Evolutionary conservation across 208 protist genomes (phyloP).

Genomic region (Leptomonas pyrrhocoris): DNA sequence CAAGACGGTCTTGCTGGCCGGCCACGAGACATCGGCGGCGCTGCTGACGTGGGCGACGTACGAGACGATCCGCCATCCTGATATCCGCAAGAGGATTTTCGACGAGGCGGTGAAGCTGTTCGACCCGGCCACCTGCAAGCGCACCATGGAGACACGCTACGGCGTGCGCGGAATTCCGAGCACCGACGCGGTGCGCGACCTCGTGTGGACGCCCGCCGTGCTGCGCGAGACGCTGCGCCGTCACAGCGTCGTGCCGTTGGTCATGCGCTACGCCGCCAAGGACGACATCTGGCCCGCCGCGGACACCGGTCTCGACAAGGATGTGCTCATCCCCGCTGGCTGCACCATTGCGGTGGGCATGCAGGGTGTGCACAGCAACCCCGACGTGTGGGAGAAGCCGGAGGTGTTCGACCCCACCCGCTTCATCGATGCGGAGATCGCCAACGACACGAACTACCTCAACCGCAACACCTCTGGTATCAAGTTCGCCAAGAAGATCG

Average conservation of each 20-base stretch:
- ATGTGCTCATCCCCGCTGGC: constrained; percentile 74
- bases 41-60: constrained; percentile 92
- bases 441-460: constrained; percentile 74
- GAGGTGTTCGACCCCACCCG: constrained; percentile 80
- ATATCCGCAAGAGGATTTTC: constrained; percentile 57
- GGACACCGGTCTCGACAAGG: constrained; percentile 76
- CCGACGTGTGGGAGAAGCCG: constrained; percentile 81
- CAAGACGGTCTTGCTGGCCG: constrained; percentile 90
- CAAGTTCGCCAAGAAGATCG: constrained; percentile 70
- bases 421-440: constrained; percentile 81
- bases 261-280: constrained; percentile 80
- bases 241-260: constrained; percentile 87
- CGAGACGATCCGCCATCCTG: constrained; percentile 73
- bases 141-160: constrained; percentile 59
- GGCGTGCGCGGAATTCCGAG: constrained; percentile 68
- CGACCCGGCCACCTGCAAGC: constrained; percentile 64
- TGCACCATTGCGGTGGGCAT: constrained; percentile 84
- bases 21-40: constrained; percentile 89
- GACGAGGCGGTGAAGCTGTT: constrained; percentile 75
- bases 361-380: constrained; percentile 79
- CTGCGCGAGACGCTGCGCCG: constrained; percentile 87
- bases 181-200: constrained; percentile 57
- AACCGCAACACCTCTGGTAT: constrained; percentile 34
- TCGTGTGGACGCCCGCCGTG: constrained; percentile 77
- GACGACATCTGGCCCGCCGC: constrained; percentile 74